Base-by-base conservation (phyloP, 805 yeast genomes). In the Kodamaea laetipori region DNA sequence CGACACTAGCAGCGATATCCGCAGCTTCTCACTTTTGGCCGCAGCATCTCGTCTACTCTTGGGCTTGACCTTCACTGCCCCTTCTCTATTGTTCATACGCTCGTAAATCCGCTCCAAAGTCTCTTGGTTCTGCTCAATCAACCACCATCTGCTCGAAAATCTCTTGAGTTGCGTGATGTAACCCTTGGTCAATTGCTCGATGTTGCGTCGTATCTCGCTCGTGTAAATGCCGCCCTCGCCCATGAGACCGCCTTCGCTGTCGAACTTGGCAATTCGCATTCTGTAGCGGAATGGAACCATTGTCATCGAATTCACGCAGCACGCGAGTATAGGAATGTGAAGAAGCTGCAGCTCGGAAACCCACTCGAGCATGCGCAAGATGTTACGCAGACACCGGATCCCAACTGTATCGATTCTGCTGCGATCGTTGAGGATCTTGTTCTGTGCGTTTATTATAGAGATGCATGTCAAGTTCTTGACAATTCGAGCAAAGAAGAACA, bases 91-190 rank as follows among this genome's bases (percentile, higher is more conserved):
- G 32, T 15, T 23, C 31, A 9, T 32, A 13, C 38, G 18, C 24
- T 27, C 36, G 30, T 24, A 32, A 13, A 40, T 33, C 37, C 30
- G 18, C 13, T 26, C 37, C 11, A 43, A 17, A 3, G 30, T 35
- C 7, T 15, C 17, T 4, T 31, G 25, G n/a, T 40, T 40, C 25
- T 43, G 43, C 23, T 35, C 21, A 8, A 43, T 12, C 7, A 38
- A 28, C 46, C 46, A 43, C 43, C 43, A 43, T 12, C 27, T 36
- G 9, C 25, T 17, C 8, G 39, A 35, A 19, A 43, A 17, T 26
- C 25, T 11, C n/a, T 12, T 27, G 13, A 38, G 9, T 13, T 21
- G 30, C 11, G 12, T 13, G 8, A 39, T n/a, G 35, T 34, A 43
- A 15, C 37, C 33, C n/a, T 31, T 18, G 23, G 43, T 37, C 15